Evolutionary conservation across 139 green algal species (phyloP).

Genomic region (Yamagishiella unicocca): DNA sequence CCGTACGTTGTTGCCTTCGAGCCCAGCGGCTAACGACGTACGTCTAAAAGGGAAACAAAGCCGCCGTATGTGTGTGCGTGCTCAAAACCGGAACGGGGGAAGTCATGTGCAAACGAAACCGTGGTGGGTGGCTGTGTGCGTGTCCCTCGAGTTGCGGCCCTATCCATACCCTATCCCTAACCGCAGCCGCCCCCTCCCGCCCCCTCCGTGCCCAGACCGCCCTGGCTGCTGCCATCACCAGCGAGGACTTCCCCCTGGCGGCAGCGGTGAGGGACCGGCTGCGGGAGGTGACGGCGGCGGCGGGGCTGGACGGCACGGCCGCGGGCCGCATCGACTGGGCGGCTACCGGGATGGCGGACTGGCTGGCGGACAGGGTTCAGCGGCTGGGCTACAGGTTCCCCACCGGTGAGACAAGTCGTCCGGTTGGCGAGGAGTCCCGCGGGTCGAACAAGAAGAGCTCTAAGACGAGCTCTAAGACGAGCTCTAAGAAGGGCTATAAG

Average conservation of each 20-base stretch:
- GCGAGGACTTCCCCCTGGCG: constrained; percentile 79
- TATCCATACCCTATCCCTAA: background rate
- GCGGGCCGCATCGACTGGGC: constrained; percentile 69
- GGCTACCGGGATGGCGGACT: constrained; percentile 72
- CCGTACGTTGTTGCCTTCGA: no score
- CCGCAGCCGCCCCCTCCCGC: background rate
- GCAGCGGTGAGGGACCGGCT: constrained; percentile 64
- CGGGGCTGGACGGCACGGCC: background rate
- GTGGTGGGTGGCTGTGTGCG: background rate
- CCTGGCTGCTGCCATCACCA: constrained; percentile 76
- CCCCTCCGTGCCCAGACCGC: constrained; percentile 58
- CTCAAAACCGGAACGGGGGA: background rate
- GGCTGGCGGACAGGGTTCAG: constrained; percentile 82
- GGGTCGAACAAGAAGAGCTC: no score
- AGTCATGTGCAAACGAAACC: background rate
- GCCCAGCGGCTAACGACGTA: no score
- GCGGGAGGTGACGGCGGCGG: constrained; percentile 31
- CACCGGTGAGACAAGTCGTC: constrained; percentile 77
- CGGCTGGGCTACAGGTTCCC: constrained; percentile 78
- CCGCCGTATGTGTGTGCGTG: no score
- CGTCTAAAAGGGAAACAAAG: no score
- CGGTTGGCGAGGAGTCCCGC: no score
- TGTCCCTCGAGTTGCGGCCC: background rate
- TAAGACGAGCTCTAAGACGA: no score
- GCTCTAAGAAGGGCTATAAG: no score